Base-by-base conservation (phyloP, 306 rosid genomes). In the Gastrolobium villosum region DNA sequence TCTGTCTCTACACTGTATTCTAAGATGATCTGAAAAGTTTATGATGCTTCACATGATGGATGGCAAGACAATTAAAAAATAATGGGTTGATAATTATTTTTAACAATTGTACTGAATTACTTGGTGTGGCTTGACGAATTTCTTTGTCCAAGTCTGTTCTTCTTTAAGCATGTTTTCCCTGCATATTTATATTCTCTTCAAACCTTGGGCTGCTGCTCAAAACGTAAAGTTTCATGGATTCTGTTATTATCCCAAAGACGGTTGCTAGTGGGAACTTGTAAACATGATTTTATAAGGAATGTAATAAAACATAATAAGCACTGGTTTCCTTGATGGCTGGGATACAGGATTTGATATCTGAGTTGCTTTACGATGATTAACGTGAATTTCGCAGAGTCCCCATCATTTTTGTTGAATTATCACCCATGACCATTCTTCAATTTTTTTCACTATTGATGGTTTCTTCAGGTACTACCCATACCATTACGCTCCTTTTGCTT, bases 401-500 rank as follows among this genome's bases (percentile, higher is more conserved):
- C 30, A 57, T 50, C 41, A 5, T 55, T 70, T 70, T 82, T 9
- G 54, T 48, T 69, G 60, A 59, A 79, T 37, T 70, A 26, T 65
- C 55, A 71, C 44, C 13, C 4, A 35, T 66, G 64, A 41, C 60
- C n/a, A 2, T 45, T 80, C 69, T 78, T 73, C 41, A 75, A 71
- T 76, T 37, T 35, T 68, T 82, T 67, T 71, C 15, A 31, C 35
- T 61, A 5, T 79, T n/a, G 44, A 20, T 83, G 60, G 59, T 74
- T 82, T 84, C 79, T 79, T 75, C 91, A 95, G 99, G 99, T 95
- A 88, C 81, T 95, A 95, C 75, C 99, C 99, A 14, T 93, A 91
- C 79, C 99, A 95, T 76, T 95, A 95, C 88, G 94, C 99, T 66
- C 99, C 99, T 84, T 95, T 95, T 83, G 99, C 99, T 70, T 95